Evolutionary conservation across 352 stramenopile species (phyloP), one percentile per base, ranked within the genome.

Genomic region (Globisporangium okanoganense): DNA sequence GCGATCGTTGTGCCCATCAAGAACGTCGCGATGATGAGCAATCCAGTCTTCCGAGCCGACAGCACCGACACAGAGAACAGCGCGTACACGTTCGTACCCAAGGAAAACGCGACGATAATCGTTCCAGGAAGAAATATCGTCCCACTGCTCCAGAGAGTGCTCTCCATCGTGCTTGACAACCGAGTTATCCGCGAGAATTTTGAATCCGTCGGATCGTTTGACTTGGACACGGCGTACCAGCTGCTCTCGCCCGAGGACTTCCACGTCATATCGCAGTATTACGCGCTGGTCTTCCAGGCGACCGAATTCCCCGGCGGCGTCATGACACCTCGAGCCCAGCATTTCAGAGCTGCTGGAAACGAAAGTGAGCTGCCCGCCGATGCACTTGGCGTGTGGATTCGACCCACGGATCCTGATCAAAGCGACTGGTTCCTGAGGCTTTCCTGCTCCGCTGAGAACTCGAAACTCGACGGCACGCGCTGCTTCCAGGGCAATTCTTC

Each of bases 1-100:
- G 67, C 63, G n/a, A 62, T 79, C 29, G 58, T 59, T 22, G 64
- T 75, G n/a, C 66, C 72, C 3, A 72, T 77, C 61, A 76, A 79
- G 45, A 79, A 79, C 48, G 71, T 76, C 13, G 27, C 70, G 16
- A 73, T 79, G 62, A 79, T 76, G 41, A 61, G 57, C 29, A 63
- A 62, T 20, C 71, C 71, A 10, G 67, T 47, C 31, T 56, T 79
- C 35, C 68, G 62, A 12, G 52, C 53, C 41, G 71, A 79, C 52
- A 60, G 40, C 22, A 45, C 53, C 20, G 27, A 57, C 18, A 73
- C 58, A 0, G 57, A 72, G 24, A 68, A 33, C 8, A 52, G 16
- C 2, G 18, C 44, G 8, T 69, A 73, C 45, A 9, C 20, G 1
- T 72, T 48, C 40, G 47, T 27, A 3, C 44, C 31, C 10, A 27